phyloP scores from a whole-genome alignment of 73 alveolate genomes.

The Paramecium bursaria region DNA sequence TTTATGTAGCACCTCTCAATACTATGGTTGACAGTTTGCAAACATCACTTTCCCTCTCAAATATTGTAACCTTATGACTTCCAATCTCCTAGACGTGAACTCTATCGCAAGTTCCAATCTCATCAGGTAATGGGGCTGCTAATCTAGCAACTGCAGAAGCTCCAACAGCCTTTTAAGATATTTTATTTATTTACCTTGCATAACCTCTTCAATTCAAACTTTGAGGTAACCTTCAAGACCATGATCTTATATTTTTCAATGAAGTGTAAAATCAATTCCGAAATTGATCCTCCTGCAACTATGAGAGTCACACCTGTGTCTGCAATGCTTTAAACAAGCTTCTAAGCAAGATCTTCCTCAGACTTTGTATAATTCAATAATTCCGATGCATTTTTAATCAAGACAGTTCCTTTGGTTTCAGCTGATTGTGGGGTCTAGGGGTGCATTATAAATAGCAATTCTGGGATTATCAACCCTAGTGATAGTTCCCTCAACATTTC shows the following conservation, averaged over 20 bases:
- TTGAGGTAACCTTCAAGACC: conserved; percentile 92
- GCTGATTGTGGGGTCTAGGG: conserved; percentile 94
- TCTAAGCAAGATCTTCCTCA: conserved; percentile 95
- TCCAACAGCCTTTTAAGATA: too few species aligned
- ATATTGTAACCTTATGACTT: conserved; percentile 86
- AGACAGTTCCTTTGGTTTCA: conserved; percentile 98
- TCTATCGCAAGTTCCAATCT: conserved; percentile 95
- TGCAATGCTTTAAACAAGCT: conserved; percentile 86
- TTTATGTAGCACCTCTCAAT: conserved; percentile 95
- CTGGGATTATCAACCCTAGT: conserved; percentile 90
- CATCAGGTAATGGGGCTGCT: conserved; percentile 98
- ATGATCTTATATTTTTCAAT: conserved; percentile 96
- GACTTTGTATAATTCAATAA: conserved; percentile 95
- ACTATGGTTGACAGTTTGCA: conserved; percentile 83
- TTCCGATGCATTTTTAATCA: conserved; percentile 95
- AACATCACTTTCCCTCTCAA: conserved; percentile 77
- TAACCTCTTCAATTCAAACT: conserved; percentile 96
- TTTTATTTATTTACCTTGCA: too few species aligned
- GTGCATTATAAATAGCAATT: conserved; percentile 96
- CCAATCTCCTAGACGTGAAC: conserved; percentile 93
- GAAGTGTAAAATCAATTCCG: conserved; percentile 94
- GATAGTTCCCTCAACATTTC: conserved; percentile 92
- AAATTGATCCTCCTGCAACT: conserved; percentile 94
- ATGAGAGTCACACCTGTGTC: conserved; percentile 96
- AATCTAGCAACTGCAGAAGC: conserved; percentile 93